Conservation (phyloP, 495 filamentous ascomycete genomes). For the Evansstolkia leycettana region DNA sequence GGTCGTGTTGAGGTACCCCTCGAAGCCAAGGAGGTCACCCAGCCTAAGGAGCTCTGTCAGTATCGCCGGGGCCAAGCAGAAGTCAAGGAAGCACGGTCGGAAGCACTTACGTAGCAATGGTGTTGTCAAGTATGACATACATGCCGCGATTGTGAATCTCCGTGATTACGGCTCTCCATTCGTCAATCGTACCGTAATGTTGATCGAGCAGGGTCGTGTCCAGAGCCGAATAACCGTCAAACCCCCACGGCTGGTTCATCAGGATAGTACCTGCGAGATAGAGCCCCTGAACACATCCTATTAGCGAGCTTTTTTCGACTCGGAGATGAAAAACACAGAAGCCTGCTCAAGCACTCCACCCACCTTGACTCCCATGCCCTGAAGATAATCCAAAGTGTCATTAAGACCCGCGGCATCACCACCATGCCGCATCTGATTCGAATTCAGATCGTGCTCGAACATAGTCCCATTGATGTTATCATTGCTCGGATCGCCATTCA, state of each 20-base stretch:
- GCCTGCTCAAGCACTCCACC: neutral
- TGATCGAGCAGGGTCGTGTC: slow-evolving; percentile 61
- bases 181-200: slow-evolving; percentile 51
- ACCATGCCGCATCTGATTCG: slow-evolving; percentile 63
- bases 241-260: slow-evolving; percentile 62
- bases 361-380: slow-evolving; percentile 64
- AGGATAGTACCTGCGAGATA: slow-evolving; percentile 58
- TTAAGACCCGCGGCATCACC: slow-evolving; percentile 54
- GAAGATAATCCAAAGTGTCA: slow-evolving; percentile 60
- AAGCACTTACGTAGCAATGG: slow-evolving; percentile 48
- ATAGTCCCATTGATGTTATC: slow-evolving; percentile 57
- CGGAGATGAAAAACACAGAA: neutral
- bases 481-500: slow-evolving; percentile 61
- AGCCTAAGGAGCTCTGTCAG: slow-evolving; percentile 24
- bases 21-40: slow-evolving; percentile 58
- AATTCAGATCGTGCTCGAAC: slow-evolving; percentile 57
- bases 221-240: slow-evolving; percentile 55
- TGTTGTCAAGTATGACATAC: slow-evolving; percentile 65
- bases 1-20: slow-evolving; percentile 52
- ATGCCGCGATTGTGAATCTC: slow-evolving; percentile 55
- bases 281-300: slow-evolving; percentile 38
- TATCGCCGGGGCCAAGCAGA: no score
- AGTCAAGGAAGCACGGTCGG: no score
- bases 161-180: slow-evolving; percentile 51
- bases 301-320: neutral